phyloP scores from a whole-genome alignment of 2,329 filamentous ascomycete species.

The Ceratocystis eucalypticola region DNA sequence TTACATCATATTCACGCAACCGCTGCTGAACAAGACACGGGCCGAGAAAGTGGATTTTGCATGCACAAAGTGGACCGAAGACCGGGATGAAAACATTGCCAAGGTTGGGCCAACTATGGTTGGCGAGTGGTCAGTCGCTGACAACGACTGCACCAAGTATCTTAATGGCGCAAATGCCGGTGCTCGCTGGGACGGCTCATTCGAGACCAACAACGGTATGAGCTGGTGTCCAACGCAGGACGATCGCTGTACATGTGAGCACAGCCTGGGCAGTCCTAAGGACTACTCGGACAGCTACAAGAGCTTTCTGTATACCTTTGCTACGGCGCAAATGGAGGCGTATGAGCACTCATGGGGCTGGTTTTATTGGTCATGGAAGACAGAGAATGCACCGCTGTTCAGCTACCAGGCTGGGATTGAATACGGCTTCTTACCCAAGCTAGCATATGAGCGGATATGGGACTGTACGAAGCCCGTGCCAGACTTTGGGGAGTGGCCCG shows the following conservation, averaged over 20 bases:
- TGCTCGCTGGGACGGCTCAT: slow-evolving; percentile 59
- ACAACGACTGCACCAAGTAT: slow-evolving; percentile 45
- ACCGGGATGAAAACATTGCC: slow-evolving; percentile 35
- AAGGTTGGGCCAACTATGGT: slow-evolving; percentile 58
- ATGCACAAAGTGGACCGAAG: slow-evolving; percentile 50
- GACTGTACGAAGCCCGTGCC: slow-evolving; percentile 30
- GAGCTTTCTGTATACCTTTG: slow-evolving; percentile 54
- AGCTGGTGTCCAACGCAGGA: slow-evolving; percentile 44
- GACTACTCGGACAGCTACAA: slow-evolving; percentile 40
- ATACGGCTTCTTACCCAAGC: slow-evolving; percentile 47
- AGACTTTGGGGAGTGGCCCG: slow-evolving; percentile 24
- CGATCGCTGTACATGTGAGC: slow-evolving; percentile 46
- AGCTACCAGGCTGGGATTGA: slow-evolving; percentile 50
- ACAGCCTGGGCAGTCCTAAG: slow-evolving; percentile 33
- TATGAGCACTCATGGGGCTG: slow-evolving; percentile 64
- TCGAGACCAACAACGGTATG: slow-evolving; percentile 39
- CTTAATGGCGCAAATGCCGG: slow-evolving; percentile 61
- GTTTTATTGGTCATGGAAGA: slow-evolving; percentile 77
- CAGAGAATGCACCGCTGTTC: slow-evolving; percentile 60
- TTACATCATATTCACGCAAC: slow-evolving; percentile 64
- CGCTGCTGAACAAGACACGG: slow-evolving; percentile 52
- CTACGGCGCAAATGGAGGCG: slow-evolving; percentile 60
- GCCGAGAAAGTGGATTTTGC: slow-evolving; percentile 54
- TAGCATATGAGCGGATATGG: slow-evolving; percentile 41
- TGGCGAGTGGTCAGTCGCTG: slow-evolving; percentile 65